Percentiles rank a stretch among this genome's conserved stretches.
phyloP scores from a whole-genome alignment of 2,329 filamentous ascomycete species.

The Colletotrichum karsti region DNA sequence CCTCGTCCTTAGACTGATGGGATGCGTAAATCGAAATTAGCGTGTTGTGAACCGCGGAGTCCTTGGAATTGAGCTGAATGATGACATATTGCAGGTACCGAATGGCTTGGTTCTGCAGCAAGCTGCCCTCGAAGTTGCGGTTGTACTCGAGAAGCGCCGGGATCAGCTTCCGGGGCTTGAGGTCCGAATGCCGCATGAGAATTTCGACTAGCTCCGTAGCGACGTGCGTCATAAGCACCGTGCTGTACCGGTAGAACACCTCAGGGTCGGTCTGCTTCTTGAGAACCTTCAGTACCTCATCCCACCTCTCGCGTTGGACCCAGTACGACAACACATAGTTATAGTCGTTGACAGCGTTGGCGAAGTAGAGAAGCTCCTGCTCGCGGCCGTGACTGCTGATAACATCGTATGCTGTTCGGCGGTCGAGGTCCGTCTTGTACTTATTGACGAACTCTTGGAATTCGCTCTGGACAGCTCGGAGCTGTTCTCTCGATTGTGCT shows the following conservation, averaged over 20 bases:
- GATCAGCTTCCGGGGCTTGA: constrained; percentile 88
- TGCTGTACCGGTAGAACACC: constrained; percentile 96
- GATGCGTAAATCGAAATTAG: constrained; percentile 96
- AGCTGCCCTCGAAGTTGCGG: constrained; percentile 73
- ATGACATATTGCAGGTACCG: constrained; percentile 95
- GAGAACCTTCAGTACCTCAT: constrained; percentile 84
- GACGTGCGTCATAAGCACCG: constrained; percentile 91
- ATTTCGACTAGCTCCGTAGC: constrained; percentile 92
- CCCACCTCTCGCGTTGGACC: constrained; percentile 95
- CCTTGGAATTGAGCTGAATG: constrained; percentile 80
- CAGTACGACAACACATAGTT: constrained; percentile 97
- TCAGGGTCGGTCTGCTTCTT: constrained; percentile 93
- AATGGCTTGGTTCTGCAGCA: constrained; percentile 87
- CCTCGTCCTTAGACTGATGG: constrained; percentile 83
- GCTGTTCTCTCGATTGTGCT: constrained; percentile 75
- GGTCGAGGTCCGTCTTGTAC: constrained; percentile 88
- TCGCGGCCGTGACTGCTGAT: constrained; percentile 96
- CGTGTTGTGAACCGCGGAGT: constrained; percentile 95
- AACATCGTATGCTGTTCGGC: constrained; percentile 92
- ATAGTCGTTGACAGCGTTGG: constrained; percentile 87
- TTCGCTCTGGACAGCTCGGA: constrained; percentile 76
- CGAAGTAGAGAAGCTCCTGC: constrained; percentile 90
- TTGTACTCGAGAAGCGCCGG: constrained; percentile 96
- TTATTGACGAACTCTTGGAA: constrained; percentile 88
- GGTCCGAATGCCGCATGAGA: constrained; percentile 86